A percentile compares a stretch with the other conserved stretches of the same genome.
Evolutionary conservation across 2,329 filamentous ascomycete genomes (phyloP).

Genomic region (Verticillium isaacii): DNA sequence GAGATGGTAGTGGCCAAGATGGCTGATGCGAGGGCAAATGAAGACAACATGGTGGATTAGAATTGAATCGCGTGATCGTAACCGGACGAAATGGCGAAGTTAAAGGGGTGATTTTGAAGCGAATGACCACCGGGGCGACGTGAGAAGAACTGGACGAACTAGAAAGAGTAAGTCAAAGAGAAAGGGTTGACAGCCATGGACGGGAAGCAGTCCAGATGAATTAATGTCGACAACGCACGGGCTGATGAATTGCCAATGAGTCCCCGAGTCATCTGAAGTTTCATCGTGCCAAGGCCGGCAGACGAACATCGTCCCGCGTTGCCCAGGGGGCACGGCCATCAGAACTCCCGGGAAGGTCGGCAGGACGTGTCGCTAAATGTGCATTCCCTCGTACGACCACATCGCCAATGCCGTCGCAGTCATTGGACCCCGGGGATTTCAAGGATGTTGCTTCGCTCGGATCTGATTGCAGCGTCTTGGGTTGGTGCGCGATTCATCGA

Average conservation of each 20-base stretch:
- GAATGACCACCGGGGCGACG: not conserved
- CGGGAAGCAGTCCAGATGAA: not conserved
- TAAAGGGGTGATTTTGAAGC: too few species aligned
- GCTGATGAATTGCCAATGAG: not conserved
- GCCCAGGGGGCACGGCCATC: not conserved
- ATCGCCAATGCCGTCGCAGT: not conserved
- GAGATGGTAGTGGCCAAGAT: conserved; percentile 20
- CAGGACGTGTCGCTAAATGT: not conserved
- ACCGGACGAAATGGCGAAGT: not conserved
- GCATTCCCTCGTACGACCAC: too few species aligned
- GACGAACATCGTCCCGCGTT: not conserved
- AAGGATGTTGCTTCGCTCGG: not conserved
- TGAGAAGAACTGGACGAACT: not conserved
- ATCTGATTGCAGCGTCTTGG: not conserved
- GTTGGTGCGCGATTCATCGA: not conserved
- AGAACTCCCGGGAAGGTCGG: not conserved
- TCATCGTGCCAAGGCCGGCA: not conserved
- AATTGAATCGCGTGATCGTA: not conserved
- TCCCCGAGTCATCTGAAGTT: not conserved
- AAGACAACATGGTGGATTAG: conserved; percentile 9
- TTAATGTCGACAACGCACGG: not conserved
- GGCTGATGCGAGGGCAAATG: conserved; percentile 9
- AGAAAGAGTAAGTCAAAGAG: not conserved
- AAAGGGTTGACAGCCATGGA: not conserved
- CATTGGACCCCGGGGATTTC: not conserved